Conservation (phyloP, 2,329 filamentous ascomycete genomes). For the Pseudogymnoascus sp. region DNA sequence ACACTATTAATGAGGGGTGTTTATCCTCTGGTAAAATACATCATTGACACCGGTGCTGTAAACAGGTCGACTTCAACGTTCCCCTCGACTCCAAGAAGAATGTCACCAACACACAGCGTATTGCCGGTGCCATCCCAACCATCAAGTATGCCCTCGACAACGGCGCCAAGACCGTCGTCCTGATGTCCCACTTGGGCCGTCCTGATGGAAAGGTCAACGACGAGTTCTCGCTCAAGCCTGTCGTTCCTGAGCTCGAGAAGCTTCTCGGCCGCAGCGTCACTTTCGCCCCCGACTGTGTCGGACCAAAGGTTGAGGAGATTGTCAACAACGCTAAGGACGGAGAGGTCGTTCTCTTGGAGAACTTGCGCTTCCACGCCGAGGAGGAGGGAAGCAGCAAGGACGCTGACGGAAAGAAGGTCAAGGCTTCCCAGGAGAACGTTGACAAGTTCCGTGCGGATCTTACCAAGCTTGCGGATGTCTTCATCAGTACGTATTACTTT, state of each 20-base stretch:
- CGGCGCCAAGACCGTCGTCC: constrained; percentile 82
- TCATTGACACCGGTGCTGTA: constrained; percentile 19
- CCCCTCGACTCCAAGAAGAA: constrained; percentile 89
- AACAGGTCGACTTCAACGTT: constrained; percentile 98
- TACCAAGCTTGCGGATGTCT: constrained; percentile 90
- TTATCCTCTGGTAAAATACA: constrained; percentile 3
- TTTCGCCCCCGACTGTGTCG: constrained; percentile 86
- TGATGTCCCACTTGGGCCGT: constrained; percentile 98
- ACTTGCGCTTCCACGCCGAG: constrained; percentile 95
- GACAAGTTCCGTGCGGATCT: constrained; percentile 90
- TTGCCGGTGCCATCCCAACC: constrained; percentile 87
- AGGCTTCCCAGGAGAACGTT: constrained; percentile 90
- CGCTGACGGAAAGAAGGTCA: constrained; percentile 89
- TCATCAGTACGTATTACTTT: constrained; percentile 65
- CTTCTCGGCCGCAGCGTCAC: constrained; percentile 73
- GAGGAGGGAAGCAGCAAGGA: constrained; percentile 97
- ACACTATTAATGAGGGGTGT: not conserved
- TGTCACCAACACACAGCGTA: constrained; percentile 97
- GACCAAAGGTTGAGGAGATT: constrained; percentile 78
- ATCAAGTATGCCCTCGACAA: constrained; percentile 91
- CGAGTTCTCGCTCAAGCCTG: constrained; percentile 93
- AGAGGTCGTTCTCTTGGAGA: constrained; percentile 86
- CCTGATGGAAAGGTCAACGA: constrained; percentile 81
- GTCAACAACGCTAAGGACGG: constrained; percentile 77
- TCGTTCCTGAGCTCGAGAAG: constrained; percentile 87